These are phyloP conservation scores for Austroboletus novae-zelandiae DNA, from an alignment of 1,284 basidiomycete species.

Conservation along the genomic window DNA sequence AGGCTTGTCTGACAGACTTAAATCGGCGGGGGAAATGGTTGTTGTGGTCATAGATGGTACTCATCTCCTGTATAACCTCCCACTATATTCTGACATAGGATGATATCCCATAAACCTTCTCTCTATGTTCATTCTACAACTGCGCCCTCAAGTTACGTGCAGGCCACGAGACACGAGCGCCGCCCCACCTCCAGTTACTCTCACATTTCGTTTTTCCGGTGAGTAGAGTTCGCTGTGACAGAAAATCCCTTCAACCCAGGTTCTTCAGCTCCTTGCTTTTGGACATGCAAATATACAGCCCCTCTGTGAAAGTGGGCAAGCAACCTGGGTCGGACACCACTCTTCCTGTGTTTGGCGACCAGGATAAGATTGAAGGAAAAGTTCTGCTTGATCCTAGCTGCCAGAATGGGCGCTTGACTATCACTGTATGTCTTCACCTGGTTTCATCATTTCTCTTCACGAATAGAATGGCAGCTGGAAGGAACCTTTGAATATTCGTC, in stretches of 20 bases:
- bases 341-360: conserved; percentile 57
- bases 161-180: conserved; percentile 17
- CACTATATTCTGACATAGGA: conserved; percentile 8
- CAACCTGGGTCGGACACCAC: conserved; percentile 36
- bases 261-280: conserved; percentile 52
- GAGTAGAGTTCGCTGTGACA: conserved; percentile 6
- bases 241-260: background rate
- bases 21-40: conserved; percentile 11
- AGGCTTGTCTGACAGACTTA: conserved; percentile 15
- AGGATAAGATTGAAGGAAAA: conserved; percentile 57
- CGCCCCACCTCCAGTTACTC: conserved; percentile 24
- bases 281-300: conserved; percentile 59
- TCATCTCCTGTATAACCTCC: conserved; percentile 1
- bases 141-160: conserved; percentile 27
- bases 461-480: conserved; percentile 47
- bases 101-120: conserved; percentile 24
- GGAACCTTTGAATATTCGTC: conserved; percentile 56
- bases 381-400: conserved; percentile 53
- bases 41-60: background rate
- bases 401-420: conserved; percentile 52
- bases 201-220: conserved; percentile 49
- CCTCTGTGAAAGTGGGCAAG: conserved; percentile 50
- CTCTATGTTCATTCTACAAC: conserved; percentile 20
- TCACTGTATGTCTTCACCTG: conserved; percentile 44
- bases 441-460: background rate